These are phyloP conservation scores for Aurinia saxatilis DNA, from an alignment of 345 rosid species.

Conservation along the genomic window DNA sequence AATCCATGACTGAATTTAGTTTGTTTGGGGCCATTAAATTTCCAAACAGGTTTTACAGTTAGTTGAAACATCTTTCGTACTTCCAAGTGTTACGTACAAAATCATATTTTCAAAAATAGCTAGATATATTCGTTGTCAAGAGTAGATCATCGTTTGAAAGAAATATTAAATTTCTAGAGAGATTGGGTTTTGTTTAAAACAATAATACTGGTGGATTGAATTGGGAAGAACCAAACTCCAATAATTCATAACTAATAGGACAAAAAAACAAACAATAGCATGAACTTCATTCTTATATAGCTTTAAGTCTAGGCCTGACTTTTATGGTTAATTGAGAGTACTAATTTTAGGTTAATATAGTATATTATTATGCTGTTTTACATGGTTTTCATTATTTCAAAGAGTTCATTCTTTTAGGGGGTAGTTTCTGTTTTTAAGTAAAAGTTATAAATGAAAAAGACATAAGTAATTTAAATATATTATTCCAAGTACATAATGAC, in stretches of 20 bases:
- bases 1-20: too few species aligned
- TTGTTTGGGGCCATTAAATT: too few species aligned
- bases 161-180: slow-evolving; percentile 2
- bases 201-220: not conserved
- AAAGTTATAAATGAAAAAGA: slow-evolving; percentile 2
- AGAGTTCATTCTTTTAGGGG: slow-evolving; percentile 3
- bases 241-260: slow-evolving; percentile 26
- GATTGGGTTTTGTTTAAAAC: not conserved
- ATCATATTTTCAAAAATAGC: not conserved
- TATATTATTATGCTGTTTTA: slow-evolving; percentile 4
- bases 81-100: slow-evolving; percentile 3
- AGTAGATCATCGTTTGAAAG: not conserved
- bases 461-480: not conserved
- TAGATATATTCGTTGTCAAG: not conserved
- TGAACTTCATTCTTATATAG: not conserved
- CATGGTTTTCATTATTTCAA: slow-evolving; percentile 13
- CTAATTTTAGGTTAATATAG: slow-evolving; percentile 1
- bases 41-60: not conserved
- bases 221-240: slow-evolving; percentile 15
- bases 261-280: slow-evolving; percentile 18
- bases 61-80: slow-evolving; percentile 7
- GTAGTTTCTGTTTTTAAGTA: not conserved
- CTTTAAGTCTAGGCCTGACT: not conserved
- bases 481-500: not conserved
- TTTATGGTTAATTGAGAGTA: slow-evolving; percentile 8